phyloP scores from a whole-genome alignment of 2,329 filamentous ascomycete genomes.

The Trichoderma guizhouense region DNA sequence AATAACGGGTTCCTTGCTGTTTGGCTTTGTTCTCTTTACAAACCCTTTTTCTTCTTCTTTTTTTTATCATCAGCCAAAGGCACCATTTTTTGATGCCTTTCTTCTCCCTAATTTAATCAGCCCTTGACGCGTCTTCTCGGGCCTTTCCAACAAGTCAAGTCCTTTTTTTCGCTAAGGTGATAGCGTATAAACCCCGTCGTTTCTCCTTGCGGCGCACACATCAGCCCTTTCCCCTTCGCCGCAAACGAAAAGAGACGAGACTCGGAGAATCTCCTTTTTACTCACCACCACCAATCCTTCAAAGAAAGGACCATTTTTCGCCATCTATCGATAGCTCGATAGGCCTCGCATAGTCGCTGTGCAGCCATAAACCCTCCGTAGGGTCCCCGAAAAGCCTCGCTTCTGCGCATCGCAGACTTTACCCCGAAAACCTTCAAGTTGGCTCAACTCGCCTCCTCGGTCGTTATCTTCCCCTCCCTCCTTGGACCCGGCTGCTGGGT shows the following conservation, averaged over 20 bases:
- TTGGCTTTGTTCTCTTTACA: neutral
- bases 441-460: conserved; percentile 75
- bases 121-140: conserved; percentile 3
- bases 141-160: neutral
- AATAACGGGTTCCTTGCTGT: neutral
- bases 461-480: conserved; percentile 77
- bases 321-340: neutral
- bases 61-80: neutral
- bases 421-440: conserved; percentile 70
- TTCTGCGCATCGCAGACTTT: conserved; percentile 5
- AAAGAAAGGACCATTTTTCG: neutral
- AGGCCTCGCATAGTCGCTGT: neutral
- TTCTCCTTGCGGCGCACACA: conserved; percentile 18
- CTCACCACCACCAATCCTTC: neutral
- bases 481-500: conserved; percentile 90
- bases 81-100: neutral
- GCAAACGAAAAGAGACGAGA: conserved; percentile 12
- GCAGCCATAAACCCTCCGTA: neutral
- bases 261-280: neutral
- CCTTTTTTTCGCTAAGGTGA: conserved; percentile 10
- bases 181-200: conserved; percentile 17
- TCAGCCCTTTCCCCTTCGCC: conserved; percentile 7
- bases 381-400: neutral
- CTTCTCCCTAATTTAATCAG: neutral
- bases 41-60: neutral